phyloP scores from a whole-genome alignment of 1,284 basidiomycete species.

The Trametes polyzona region DNA sequence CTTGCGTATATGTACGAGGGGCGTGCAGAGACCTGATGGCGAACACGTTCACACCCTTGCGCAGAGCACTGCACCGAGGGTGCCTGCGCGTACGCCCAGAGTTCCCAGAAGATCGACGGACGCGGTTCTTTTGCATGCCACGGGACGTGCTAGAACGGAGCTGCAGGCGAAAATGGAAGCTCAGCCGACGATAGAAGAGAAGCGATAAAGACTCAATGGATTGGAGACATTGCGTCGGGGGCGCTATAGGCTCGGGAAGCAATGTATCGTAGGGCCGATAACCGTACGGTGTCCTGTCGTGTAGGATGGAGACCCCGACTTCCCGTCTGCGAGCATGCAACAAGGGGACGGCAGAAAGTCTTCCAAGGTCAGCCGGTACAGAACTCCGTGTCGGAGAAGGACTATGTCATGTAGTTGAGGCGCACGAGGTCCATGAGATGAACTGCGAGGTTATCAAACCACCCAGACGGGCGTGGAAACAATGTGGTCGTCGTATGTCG shows the following conservation, averaged over 20 bases:
- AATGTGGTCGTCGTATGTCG: not conserved
- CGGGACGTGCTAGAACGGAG: conserved; percentile 11
- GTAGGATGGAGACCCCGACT: not conserved
- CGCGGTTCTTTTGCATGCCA: conserved; percentile 1
- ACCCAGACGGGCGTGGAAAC: not conserved
- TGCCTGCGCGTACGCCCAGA: not conserved
- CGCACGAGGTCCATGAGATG: not conserved
- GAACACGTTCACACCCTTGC: conserved; percentile 14
- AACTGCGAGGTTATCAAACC: not conserved
- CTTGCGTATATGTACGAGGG: conserved; percentile 9
- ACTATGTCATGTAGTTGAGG: not conserved
- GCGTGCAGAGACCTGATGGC: conserved; percentile 15
- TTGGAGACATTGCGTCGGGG: not conserved
- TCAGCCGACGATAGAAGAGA: not conserved
- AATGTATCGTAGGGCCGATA: not conserved
- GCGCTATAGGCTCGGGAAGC: not conserved
- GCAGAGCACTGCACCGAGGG: not conserved
- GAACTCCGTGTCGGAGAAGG: not conserved
- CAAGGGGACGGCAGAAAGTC: not conserved
- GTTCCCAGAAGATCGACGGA: conserved; percentile 14
- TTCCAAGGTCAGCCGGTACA: not conserved
- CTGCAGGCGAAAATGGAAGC: conserved; percentile 12
- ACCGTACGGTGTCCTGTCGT: not conserved
- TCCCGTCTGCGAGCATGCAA: not conserved
- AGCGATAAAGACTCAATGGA: not conserved